Base-by-base conservation (phyloP, 768 basidiomycete species). In the Holtermannia corniformis region DNA sequence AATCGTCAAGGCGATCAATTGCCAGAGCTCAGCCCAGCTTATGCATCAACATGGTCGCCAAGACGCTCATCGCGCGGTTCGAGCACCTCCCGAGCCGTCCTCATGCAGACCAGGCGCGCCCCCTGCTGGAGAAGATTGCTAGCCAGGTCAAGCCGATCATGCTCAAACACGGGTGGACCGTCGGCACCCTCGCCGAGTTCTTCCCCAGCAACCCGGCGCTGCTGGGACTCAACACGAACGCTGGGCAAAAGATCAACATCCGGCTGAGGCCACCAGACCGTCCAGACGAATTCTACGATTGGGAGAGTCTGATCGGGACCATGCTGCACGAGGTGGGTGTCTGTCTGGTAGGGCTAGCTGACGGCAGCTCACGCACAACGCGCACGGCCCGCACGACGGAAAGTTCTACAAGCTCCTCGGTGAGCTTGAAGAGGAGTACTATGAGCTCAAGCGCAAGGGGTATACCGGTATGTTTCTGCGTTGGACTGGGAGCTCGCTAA, bases 141-240 rank as follows among this genome's bases (percentile, higher is more conserved):
- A 62, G 59, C 43, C 77, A 87, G 46, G 88, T 93, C 47, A 92
- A 91, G 70, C 92, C 92, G 5, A 89, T 96, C 59, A 95, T 95
- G 91, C 77, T 82, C 52, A 87, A 83, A 59, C 84, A 84, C 60
- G 74, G 74, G 3, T 96, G 91, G 91, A 76, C 78, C 23, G 67
- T 76, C 0, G 74, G 74, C 0, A 54, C 55, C 1, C 55, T 75
- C 4, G 62, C 68, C 10, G 72, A 74, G 63, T 65, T 66, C 48
- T 24, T 63, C 20, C 64, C 66, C 19, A 25, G 60, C 14, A 57
- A 70, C 41, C 63, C 67, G 10, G 43, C 58, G 25, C 26, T 65
- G n/a, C 53, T 64, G 14, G 61, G 46, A 1, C 57, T 64, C 45
- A 71, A 75, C 65, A 75, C 86, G 5, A 88, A 90, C 55, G 76